These are phyloP conservation scores for Volutella citrinella DNA, from an alignment of 2,329 filamentous ascomycete genomes.

Conservation along the genomic window DNA sequence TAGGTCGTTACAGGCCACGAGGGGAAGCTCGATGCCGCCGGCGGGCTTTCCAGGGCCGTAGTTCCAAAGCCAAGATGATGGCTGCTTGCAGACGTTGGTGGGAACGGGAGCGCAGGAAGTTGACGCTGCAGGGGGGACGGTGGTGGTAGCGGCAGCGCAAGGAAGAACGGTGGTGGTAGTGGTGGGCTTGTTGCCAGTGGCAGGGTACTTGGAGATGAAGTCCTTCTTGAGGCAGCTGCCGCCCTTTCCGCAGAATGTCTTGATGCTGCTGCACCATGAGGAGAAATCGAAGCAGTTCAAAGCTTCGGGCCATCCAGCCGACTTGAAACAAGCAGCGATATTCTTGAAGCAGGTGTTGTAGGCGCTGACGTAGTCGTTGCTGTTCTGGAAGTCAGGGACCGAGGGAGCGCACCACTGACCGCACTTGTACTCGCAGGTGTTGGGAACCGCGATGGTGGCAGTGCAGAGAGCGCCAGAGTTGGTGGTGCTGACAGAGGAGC, in stretches of 20 bases:
- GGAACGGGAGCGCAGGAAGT: constrained; percentile 42
- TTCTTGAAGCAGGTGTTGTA: constrained; percentile 46
- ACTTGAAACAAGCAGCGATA: constrained; percentile 47
- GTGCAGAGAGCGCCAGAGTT: constrained; percentile 45
- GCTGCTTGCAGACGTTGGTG: constrained; percentile 52
- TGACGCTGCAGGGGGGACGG: constrained; percentile 28
- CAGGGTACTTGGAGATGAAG: constrained; percentile 38
- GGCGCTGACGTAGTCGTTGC: constrained; percentile 38
- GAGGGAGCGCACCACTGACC: constrained; percentile 53
- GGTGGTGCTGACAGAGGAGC: constrained; percentile 26
- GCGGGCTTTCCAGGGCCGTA: constrained; percentile 64
- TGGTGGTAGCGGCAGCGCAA: constrained; percentile 29
- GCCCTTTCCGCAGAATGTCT: constrained; percentile 33
- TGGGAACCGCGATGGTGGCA: constrained; percentile 40
- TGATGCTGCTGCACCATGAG: constrained; percentile 46
- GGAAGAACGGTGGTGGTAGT: constrained; percentile 34
- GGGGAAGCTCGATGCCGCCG: constrained; percentile 49
- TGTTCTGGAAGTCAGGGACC: constrained; percentile 46
- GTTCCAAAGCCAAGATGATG: constrained; percentile 55
- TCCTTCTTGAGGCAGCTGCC: constrained; percentile 39
- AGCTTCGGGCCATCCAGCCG: constrained; percentile 47
- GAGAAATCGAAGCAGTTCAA: constrained; percentile 50
- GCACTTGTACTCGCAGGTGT: constrained; percentile 52
- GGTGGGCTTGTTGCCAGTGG: constrained; percentile 30
- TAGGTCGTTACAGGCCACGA: constrained; percentile 54